Conservation (phyloP, 2,329 filamentous ascomycete genomes). For the Colletotrichum kahawae region DNA sequence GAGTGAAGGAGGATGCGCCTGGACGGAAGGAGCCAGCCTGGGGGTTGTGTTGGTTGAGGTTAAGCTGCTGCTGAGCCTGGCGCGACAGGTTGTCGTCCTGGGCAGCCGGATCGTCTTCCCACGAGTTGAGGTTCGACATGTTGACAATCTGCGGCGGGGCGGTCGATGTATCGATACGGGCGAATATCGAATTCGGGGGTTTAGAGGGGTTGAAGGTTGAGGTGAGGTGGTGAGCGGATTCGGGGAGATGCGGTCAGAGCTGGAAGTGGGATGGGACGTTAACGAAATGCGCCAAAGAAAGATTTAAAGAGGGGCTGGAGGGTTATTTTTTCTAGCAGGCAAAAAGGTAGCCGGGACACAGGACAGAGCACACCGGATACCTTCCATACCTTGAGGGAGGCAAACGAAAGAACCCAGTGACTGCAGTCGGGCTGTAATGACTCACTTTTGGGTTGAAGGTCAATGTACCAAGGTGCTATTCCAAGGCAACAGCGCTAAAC, state of each 20-base stretch:
- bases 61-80: conserved; percentile 77
- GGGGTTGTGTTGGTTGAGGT: conserved; percentile 64
- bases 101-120: conserved; percentile 85
- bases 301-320: conserved; percentile 22
- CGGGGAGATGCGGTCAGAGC: conserved; percentile 16
- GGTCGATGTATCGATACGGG: neutral
- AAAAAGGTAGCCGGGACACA: neutral
- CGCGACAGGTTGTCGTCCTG: conserved; percentile 81
- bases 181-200: neutral
- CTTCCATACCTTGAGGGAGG: neutral
- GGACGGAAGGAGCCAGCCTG: conserved; percentile 52
- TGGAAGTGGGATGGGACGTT: conserved; percentile 17
- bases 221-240: neutral
- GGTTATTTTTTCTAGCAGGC: neutral
- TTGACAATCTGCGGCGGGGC: conserved; percentile 27
- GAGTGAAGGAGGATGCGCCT: conserved; percentile 71
- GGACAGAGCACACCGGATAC: neutral
- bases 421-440: neutral
- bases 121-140: conserved; percentile 93
- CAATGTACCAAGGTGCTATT: neutral
- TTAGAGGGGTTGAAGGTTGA: neutral
- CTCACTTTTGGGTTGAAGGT: neutral
- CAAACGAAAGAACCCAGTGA: neutral
- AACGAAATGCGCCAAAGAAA: conserved; percentile 17
- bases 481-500: neutral